Conservation (phyloP, 306 rosid genomes). For the Quercus gilva region DNA sequence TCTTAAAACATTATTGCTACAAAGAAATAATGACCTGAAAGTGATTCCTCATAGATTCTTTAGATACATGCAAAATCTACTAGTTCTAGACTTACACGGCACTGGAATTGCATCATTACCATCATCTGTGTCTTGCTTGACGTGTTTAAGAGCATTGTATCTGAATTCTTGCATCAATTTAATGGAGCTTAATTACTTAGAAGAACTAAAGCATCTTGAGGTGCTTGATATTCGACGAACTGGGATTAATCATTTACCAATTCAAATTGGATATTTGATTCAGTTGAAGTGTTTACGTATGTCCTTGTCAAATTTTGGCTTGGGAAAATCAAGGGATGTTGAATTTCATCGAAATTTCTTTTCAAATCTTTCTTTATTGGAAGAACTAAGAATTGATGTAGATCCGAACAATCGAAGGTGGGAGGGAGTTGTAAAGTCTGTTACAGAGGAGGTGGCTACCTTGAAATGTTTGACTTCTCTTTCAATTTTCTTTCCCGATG, state of each 20-base stretch:
- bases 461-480: background rate
- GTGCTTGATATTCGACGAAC: constrained; percentile 30
- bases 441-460: constrained; percentile 18
- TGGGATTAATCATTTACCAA: constrained; percentile 4
- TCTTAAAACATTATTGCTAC: constrained; percentile 6
- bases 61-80: background rate
- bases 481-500: constrained; percentile 21
- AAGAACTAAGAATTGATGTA: constrained; percentile 32
- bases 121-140: constrained; percentile 17
- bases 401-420: background rate
- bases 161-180: constrained; percentile 5
- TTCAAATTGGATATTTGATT: background rate
- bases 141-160: constrained; percentile 11
- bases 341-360: background rate
- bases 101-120: constrained; percentile 4
- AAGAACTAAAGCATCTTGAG: constrained; percentile 20
- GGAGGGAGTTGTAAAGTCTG: background rate
- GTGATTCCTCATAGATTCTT: background rate
- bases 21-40: background rate
- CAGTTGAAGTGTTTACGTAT: constrained; percentile 23
- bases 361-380: constrained; percentile 16
- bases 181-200: constrained; percentile 4
- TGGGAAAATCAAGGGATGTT: background rate
- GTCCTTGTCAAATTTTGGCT: background rate
- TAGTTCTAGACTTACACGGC: constrained; percentile 2